These are phyloP conservation scores for Penicillium angulare DNA, from an alignment of 495 filamentous ascomycete genomes.

Conservation along the genomic window DNA sequence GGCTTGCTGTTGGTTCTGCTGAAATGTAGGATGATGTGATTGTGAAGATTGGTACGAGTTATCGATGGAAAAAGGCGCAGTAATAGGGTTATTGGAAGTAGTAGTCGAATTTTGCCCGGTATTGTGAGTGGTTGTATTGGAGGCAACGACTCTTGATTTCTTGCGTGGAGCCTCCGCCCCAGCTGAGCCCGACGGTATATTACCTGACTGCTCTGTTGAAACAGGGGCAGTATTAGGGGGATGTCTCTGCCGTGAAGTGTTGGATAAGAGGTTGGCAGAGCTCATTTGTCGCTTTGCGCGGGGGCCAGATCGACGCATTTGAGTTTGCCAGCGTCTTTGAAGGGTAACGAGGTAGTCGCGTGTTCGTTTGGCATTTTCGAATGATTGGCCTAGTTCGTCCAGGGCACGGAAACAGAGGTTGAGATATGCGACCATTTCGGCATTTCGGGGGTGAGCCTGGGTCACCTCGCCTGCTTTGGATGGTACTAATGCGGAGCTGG, in stretches of 20 bases:
- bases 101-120: constrained; percentile 4
- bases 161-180: constrained; percentile 24
- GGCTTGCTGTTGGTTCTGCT: constrained; percentile 5
- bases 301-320: constrained; percentile 42
- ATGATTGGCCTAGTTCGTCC: constrained; percentile 46
- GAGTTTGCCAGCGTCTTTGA: constrained; percentile 47
- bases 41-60: constrained; percentile 1
- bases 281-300: constrained; percentile 37
- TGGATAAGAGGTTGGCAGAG: constrained; percentile 15
- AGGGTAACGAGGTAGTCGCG: constrained; percentile 45
- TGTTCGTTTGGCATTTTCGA: constrained; percentile 47
- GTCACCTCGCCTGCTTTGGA: constrained; percentile 20
- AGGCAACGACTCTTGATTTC: constrained; percentile 25
- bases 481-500: constrained; percentile 29
- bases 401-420: constrained; percentile 50
- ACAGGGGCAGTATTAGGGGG: background rate
- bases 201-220: background rate
- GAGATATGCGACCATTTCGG: constrained; percentile 45
- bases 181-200: background rate
- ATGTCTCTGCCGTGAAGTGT: constrained; percentile 3
- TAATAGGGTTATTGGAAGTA: background rate
- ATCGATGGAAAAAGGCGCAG: background rate
- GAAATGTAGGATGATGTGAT: background rate
- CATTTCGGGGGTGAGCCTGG: constrained; percentile 24
- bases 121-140: background rate